Base-by-base conservation (phyloP, 2,329 filamentous ascomycete species). In the Neurospora sp. region DNA sequence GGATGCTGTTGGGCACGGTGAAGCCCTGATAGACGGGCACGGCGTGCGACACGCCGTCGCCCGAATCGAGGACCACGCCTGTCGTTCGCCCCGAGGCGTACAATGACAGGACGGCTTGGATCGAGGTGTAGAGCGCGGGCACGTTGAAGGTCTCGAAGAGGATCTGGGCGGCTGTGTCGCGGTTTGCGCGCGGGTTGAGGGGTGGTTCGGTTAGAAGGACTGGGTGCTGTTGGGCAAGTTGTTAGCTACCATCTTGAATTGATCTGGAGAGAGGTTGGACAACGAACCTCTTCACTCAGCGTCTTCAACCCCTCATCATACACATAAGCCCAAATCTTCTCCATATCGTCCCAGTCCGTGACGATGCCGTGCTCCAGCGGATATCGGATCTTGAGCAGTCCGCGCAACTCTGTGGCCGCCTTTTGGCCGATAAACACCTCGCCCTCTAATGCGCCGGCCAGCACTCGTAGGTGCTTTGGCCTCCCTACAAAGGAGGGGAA, bases 301-400 rank as follows among this genome's bases (percentile, higher is more conserved):
- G 95, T 97, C 84, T 97, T 98, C 77, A 99, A 81, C 73, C 96
- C 96, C 78, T 97, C 95, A 70, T 92, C 92, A 80, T 98, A 99
- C 68, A 99, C 93, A 78, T 97, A 96, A 77, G 96, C 92, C 96
- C 96, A 99, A 82, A 99, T 99, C 83, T 93, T 90, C 84, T 99
- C 96, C 96, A 99, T 99, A 79, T 99, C 96, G 79, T 98, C 96
- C 96, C 96, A 99, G 81, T 99, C 93, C 75, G 96, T 99, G 73
- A 99, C 96, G 77, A 99, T 96, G 76, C 96, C 96, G 80, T 99
- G 96, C 83, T 98, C 96, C 69, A 99, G 84, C 66, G 96, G 96
- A 79, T 98, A 98, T 74, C 90, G 87, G 76, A 99, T 97, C 87
- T 98, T 99, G 76, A 99, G 86, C 72, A 99, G 84, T 3, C 96